phyloP scores from a whole-genome alignment of 179 eudicot species.

The Drosera spatulata region DNA sequence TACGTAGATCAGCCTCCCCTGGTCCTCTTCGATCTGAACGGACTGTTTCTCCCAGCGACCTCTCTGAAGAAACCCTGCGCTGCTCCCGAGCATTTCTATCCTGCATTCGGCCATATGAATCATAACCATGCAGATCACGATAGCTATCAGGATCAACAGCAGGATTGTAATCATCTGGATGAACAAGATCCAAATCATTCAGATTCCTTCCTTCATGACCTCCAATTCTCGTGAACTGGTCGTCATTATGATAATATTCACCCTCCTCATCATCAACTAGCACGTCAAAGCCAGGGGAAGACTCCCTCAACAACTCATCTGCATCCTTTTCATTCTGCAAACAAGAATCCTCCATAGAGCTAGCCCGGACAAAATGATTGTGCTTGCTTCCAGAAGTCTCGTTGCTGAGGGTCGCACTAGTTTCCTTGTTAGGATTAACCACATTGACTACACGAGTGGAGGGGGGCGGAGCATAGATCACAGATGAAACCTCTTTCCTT shows the following conservation, averaged over 20 bases:
- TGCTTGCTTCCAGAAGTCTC: constrained; percentile 32
- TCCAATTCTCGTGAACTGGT: constrained; percentile 36
- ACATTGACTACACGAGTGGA: constrained; percentile 17
- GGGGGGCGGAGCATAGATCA: constrained; percentile 19
- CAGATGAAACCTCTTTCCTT: constrained; percentile 18
- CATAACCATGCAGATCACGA: constrained; percentile 42
- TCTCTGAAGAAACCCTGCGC: constrained; percentile 45
- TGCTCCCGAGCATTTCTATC: constrained; percentile 50
- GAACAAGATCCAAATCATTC: constrained; percentile 38
- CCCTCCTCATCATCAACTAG: constrained; percentile 79
- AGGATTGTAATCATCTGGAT: constrained; percentile 32
- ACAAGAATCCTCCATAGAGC: constrained; percentile 29
- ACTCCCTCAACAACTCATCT: constrained; percentile 69
- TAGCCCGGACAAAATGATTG: constrained; percentile 26
- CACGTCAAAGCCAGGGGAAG: constrained; percentile 96
- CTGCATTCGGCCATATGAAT: constrained; percentile 32
- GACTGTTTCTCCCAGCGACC: constrained; percentile 20
- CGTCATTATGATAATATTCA: constrained; percentile 62
- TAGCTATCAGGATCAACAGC: constrained; percentile 33
- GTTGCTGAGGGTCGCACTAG: constrained; percentile 20
- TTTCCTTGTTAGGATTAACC: constrained; percentile 24
- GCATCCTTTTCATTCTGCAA: constrained; percentile 47
- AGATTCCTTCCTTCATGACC: constrained; percentile 36
- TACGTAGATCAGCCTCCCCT: constrained; percentile 53
- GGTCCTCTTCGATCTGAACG: constrained; percentile 41